Evolutionary conservation across 2,329 filamentous ascomycete genomes (phyloP), one percentile per base, ranked within the genome.

Genomic region (Zymoseptoria crescenta): DNA sequence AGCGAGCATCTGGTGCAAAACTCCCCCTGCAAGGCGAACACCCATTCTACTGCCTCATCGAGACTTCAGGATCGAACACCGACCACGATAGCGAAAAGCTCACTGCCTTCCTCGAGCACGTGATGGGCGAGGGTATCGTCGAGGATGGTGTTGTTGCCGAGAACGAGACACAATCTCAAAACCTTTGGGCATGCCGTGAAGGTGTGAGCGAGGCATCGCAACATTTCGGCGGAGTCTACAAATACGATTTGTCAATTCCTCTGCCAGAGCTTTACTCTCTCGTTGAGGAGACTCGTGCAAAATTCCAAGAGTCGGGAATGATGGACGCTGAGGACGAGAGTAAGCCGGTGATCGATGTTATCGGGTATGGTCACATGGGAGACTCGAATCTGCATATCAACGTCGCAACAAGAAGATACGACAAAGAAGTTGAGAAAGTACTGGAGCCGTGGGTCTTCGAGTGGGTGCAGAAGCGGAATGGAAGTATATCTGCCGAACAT

Each of bases 331-430:
- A 90, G 51, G 84, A 86, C 5, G 84, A 86, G 2, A 85, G 85
- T 52, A 83, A 86, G 72, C 90, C 92, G 1, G 92, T 95, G 5
- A 83, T 95, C 1, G 88, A 87, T 59, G 92, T 96, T n/a, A 85
- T 96, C 20, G 94, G 94, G 20, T 99, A 96, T 72, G 94, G 94
- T 35, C 94, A 99, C 74, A 97, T 99, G 92, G 95, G 94, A 48
- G 94, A 99, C 75, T 86, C 88, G 3, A 99, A 99, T 75, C 76
- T 99, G 65, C 95, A 99, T 76, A 80, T 99, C 65, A 99, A 99
- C 75, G 83, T 99, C 35, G 83, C 89, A 1, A 88, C 90, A 19
- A 80, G 92, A 62, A 79, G 87, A 62, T 97, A 94, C 75, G 90
- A 94, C 74, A 89, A 92, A 76, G 80, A 84, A 58, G 90, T 99